phyloP scores from a whole-genome alignment of 331 rosid species.

The Pyrus hybrid region DNA sequence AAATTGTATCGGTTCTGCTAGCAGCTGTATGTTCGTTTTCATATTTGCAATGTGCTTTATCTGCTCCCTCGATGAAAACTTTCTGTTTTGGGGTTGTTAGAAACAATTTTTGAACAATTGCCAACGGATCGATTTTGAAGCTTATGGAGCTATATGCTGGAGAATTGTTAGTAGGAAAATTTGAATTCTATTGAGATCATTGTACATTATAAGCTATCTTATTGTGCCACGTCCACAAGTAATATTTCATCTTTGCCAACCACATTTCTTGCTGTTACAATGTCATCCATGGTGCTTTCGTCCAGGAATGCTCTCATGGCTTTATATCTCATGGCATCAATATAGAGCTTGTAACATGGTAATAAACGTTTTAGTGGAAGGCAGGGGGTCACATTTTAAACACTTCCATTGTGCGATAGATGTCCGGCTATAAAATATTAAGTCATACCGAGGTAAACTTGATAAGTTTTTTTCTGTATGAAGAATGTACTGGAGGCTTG shows the following conservation, averaged over 20 bases:
- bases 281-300: not conserved
- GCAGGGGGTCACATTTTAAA: conserved; percentile 3
- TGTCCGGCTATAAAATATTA: not conserved
- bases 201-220: not conserved
- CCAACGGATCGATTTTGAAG: no score
- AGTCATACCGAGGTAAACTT: not conserved
- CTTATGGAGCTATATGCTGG: no score
- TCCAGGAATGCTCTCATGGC: not conserved
- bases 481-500: not conserved
- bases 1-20: not conserved
- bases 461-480: not conserved
- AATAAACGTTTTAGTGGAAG: not conserved
- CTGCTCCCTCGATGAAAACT: no score
- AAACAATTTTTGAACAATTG: not conserved
- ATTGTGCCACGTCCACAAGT: not conserved
- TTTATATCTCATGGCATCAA: not conserved
- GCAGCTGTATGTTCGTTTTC: no score
- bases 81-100: not conserved
- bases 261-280: not conserved
- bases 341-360: conserved; percentile 2
- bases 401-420: not conserved
- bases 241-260: not conserved
- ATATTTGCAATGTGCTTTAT: no score
- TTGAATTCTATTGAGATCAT: not conserved
- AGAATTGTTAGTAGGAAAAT: not conserved